Evolutionary conservation across 805 yeast species (phyloP).

Genomic region (Kuraishia hungarica): DNA sequence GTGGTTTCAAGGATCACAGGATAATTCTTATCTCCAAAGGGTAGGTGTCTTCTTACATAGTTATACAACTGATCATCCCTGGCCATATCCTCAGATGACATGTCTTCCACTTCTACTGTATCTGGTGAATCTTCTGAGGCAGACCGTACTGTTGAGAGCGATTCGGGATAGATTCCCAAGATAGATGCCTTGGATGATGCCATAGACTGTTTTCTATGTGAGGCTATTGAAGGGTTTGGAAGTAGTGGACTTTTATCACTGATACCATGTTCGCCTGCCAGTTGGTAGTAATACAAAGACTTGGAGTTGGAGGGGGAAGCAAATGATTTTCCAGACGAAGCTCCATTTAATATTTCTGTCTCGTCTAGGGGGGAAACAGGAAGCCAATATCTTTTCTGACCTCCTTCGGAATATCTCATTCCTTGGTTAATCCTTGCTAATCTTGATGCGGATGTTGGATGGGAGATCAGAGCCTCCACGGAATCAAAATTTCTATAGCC

Average conservation of each 20-base stretch:
- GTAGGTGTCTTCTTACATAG: slow-evolving; percentile 23
- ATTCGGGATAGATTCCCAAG: neutral
- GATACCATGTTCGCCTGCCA: slow-evolving; percentile 9
- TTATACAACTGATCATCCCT: slow-evolving; percentile 26
- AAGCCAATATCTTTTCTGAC: slow-evolving; percentile 80
- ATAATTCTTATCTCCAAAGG: slow-evolving; percentile 31
- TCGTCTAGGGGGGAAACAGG: slow-evolving; percentile 7
- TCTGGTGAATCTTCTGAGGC: neutral
- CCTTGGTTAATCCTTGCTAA: slow-evolving; percentile 77
- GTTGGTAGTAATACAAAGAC: neutral
- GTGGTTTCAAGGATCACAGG: slow-evolving; percentile 21
- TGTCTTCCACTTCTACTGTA: neutral
- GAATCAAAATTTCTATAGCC: slow-evolving; percentile 81
- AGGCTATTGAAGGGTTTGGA: neutral
- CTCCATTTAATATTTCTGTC: slow-evolving; percentile 7
- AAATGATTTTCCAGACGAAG: slow-evolving; percentile 2
- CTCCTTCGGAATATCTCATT: slow-evolving; percentile 68
- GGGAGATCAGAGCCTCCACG: slow-evolving; percentile 59
- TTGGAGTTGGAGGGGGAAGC: neutral
- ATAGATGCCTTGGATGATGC: slow-evolving; percentile 1
- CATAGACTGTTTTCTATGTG: neutral
- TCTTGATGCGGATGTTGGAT: slow-evolving; percentile 55
- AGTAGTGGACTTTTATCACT: slow-evolving; percentile 7
- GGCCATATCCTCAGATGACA: slow-evolving; percentile 17
- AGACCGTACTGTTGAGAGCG: neutral